Percentiles rank a stretch among this genome's conserved stretches.
Evolutionary conservation across 2,329 filamentous ascomycete species (phyloP).

Genomic region (Paecilomyces sp.): DNA sequence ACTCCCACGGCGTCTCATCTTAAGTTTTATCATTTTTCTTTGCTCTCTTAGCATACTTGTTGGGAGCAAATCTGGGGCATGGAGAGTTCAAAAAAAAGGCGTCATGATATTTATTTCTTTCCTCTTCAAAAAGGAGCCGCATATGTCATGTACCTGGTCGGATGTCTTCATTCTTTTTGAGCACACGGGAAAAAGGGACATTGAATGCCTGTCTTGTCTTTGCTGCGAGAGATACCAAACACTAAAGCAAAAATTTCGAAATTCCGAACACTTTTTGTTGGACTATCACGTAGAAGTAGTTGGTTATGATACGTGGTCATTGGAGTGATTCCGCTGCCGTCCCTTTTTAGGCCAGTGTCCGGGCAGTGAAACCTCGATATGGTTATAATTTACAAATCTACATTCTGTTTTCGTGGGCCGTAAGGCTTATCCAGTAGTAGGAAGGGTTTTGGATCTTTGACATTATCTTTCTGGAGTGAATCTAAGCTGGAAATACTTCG

Average conservation of each 20-base stretch:
- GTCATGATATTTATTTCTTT: neutral
- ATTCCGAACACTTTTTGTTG: neutral
- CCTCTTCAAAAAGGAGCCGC: neutral
- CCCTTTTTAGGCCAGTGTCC: no score
- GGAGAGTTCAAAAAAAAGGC: neutral
- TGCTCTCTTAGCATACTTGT: neutral
- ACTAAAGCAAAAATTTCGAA: neutral
- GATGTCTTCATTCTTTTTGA: neutral
- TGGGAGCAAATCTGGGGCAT: neutral
- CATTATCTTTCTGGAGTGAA: no score
- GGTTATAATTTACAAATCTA: no score
- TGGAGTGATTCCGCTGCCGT: no score
- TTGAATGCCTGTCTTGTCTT: neutral
- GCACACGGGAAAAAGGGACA: neutral
- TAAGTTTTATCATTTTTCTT: neutral
- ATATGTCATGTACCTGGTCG: neutral
- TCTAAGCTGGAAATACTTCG: neutral
- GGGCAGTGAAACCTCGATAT: no score
- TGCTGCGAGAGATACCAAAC: neutral
- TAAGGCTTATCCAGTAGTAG: no score
- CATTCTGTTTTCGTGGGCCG: no score
- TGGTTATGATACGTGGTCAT: neutral
- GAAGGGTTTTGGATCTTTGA: no score
- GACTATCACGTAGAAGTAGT: neutral
- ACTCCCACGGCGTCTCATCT: neutral